Evolutionary conservation across 2,329 filamentous ascomycete genomes (phyloP), one percentile per base, ranked within the genome.

Genomic region (Emergomyces pasteurianus): DNA sequence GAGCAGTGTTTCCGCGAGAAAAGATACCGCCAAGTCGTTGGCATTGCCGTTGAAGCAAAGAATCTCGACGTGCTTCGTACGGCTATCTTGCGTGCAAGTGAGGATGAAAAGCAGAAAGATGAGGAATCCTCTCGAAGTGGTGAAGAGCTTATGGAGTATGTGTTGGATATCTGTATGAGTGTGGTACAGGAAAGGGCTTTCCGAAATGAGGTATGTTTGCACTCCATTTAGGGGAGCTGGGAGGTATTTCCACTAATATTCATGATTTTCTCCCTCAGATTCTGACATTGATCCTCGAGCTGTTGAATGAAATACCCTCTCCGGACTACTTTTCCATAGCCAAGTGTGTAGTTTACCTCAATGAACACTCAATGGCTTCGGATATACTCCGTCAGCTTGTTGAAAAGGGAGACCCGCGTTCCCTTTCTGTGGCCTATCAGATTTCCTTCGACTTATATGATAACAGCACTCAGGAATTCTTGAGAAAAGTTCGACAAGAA

Each of bases 261-360:
- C 4, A 46, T 23, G 3, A 40, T 47, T 50, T 9, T 54, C 16
- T 2, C 56, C 3, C 9, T 10, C 64, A 94, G 79, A 96, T 99
- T 59, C 77, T 99, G 62, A 87, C 88, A 68, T 81, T 99, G 53
- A 94, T 99, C 60, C 85, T 99, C n/a, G 89, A 92, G 62, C 84
- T 99, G n/a, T 81, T 99, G 62, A 96, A 88, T 77, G 90, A 95
- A 62, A 94, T 95, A 60, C 89, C 91, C 1, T 90, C 84, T 62
- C 94, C 94, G 0, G 94, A 99, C 73, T 97, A 96, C 76, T 99
- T 99, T 74, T 90, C 94, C 23, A 97, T 99, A 69, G 92, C 94
- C 58, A 95, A 95, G 76, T 99, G 94, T 69, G 94, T 96, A 36
- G 92, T 99, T 43, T 96, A 97, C 69, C 83, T 99, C 21, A 88